Conservation (phyloP, 2,329 filamentous ascomycete species). For the Cyanodermella asteris region DNA sequence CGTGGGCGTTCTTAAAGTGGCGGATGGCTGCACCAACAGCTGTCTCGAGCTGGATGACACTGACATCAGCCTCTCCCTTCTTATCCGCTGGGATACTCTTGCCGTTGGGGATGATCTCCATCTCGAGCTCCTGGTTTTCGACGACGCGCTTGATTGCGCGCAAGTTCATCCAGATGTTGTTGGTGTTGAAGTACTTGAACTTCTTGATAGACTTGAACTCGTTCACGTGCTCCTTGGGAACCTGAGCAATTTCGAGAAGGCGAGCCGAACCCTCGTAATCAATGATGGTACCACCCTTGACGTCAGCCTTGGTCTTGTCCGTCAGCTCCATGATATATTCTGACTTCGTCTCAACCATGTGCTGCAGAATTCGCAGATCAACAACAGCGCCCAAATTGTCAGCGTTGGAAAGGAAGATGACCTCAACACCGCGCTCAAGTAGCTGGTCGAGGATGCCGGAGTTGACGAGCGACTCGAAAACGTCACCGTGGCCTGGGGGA, state of each 20-base stretch:
- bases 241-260: conserved; percentile 94
- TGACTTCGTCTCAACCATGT: conserved; percentile 93
- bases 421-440: conserved; percentile 82
- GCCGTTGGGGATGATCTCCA: conserved; percentile 99
- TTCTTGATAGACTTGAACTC: conserved; percentile 99
- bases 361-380: conserved; percentile 91
- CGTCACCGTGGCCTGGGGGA: conserved; percentile 95
- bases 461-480: conserved; percentile 99
- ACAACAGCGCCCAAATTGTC: conserved; percentile 97
- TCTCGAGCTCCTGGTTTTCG: conserved; percentile 92
- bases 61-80: conserved; percentile 97
- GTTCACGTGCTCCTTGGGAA: conserved; percentile 98
- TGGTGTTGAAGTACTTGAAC: conserved; percentile 99
- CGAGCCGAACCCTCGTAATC: conserved; percentile 95
- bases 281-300: conserved; percentile 99
- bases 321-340: conserved; percentile 99
- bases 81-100: conserved; percentile 97
- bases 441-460: conserved; percentile 95
- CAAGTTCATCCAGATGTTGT: conserved; percentile 99
- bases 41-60: conserved; percentile 94
- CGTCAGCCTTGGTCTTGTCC: conserved; percentile 99
- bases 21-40: conserved; percentile 96
- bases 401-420: conserved; percentile 96
- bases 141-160: conserved; percentile 96
- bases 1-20: conserved; percentile 95